Base-by-base conservation (phyloP, 805 yeast species). In the Starmerella khaoyaiensis region DNA sequence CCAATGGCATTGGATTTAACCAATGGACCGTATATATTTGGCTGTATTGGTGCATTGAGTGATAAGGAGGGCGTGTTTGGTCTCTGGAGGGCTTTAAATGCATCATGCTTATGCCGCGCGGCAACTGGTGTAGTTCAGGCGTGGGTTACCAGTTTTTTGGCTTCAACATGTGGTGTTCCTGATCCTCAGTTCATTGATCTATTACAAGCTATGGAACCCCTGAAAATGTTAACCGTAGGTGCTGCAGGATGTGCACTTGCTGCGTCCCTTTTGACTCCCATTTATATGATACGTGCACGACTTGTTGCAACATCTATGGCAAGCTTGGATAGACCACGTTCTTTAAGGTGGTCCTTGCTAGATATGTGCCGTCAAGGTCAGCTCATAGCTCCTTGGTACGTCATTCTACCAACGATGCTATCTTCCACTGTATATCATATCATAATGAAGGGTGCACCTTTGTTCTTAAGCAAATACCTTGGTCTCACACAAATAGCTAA, bases 61-160 rank as follows among this genome's bases (percentile, higher is more conserved):
- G 12, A 61, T 69, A 41, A 86, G 72, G 64, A 72, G 74, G 48
- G 72, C 69, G 64, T 71, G 72, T 15, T 64, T 78, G 42, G 70
- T 69, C 37, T 68, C 70, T 49, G 69, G 83, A 18, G 74, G 67
- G 59, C 94, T 68, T 52, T 94, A 79, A 19, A 76, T 74, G 15
- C 94, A 2, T 68, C 93, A 0, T 87, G 84, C 51, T 65, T 90
- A 15, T 69, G 79, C 53, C 77, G 71, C 37, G 79, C 93, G 0
- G 62, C 83, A 15, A 71, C 77, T 2, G 72, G 74, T 33, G 79
- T 94, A 0, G 61, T 84, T 31, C 87, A 81, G 52, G 82, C 94
- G 1, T 86, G 97, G 96, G 65, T 84, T 33, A 79, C 93, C 0
- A 95, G 95, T 3, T 72, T 86, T 45, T 54, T 84, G 6, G 76